Base-by-base conservation (phyloP, 2,329 filamentous ascomycete species). In the Metarhizium sp. region DNA sequence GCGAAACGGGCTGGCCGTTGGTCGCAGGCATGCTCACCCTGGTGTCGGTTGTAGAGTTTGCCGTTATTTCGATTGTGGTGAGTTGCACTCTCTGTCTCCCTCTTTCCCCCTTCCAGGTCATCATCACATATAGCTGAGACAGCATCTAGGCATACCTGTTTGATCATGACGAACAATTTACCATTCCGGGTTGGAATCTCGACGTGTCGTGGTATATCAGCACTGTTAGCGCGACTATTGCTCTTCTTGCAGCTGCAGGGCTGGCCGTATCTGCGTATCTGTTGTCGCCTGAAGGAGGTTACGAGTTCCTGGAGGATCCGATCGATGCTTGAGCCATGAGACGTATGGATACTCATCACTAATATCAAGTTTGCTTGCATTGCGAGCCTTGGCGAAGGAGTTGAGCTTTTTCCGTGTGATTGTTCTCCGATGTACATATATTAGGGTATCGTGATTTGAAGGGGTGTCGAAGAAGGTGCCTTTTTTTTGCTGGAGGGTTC, bases 1-100 rank as follows among this genome's bases (percentile, higher is more conserved):
- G 92, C 55, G 88, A 91, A 69, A 80, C 78, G 16, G 92, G 92
- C 16, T 97, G 92, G 92, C 86, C 85, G 65, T 73, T 95, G 46
- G 74, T 95, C 50, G 78, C 78, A 48, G 75, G 79, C 36, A 73
- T 96, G 62, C 71, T 96, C 57, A 68, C 79, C 0, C 65, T 87
- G 42, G 84, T 87, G 25, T 84, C 82, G 1, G 68, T 80, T n/a
- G 78, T 88, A 18, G 84, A 95, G 71, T 82, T 88, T 60, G 81
- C 79, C n/a, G 81, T 84, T 51, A 91, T 95, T 80, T 85, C 84
- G 50, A 80, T 96, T 63, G 88, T 96, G 75, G 90, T 95, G 76
- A 68, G 88, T 79, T 34, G 54, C 32, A 1, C 7, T 34, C 32
- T 11, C 10, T 8, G 6, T 34, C 3, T 34, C 5, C 10, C 10